These are phyloP conservation scores for Saccharum officinarum DNA, from an alignment of 176 grass and related monocot species.

Conservation along the genomic window DNA sequence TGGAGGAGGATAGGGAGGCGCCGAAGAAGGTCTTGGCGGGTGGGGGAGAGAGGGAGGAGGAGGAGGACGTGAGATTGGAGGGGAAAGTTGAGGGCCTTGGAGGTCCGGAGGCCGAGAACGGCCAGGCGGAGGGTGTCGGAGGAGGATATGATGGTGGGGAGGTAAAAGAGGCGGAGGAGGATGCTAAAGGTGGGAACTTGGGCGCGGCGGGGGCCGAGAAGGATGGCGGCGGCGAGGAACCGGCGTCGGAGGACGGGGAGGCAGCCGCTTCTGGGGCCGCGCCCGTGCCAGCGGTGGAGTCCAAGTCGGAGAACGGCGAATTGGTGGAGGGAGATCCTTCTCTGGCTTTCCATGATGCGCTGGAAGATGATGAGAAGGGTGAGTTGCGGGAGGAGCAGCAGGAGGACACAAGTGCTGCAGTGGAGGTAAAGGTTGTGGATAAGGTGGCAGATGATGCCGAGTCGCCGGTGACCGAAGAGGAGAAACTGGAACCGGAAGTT, in stretches of 20 bases:
- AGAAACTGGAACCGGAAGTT: constrained; percentile 3
- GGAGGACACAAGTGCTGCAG: background rate
- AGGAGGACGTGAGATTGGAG: constrained; percentile 23
- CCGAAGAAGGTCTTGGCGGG: background rate
- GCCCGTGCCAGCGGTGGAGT: background rate
- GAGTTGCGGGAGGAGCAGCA: background rate
- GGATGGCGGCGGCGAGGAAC: background rate
- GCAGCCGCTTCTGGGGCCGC: background rate
- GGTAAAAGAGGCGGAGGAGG: background rate
- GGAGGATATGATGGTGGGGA: background rate
- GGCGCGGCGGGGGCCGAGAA: background rate
- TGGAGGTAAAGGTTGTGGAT: background rate
- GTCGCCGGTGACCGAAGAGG: background rate
- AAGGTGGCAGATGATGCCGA: background rate
- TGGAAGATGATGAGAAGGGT: constrained; percentile 16
- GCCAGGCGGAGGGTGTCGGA: background rate
- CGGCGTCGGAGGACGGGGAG: background rate
- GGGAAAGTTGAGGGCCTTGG: background rate
- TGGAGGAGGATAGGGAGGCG: background rate
- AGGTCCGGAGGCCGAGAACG: background rate
- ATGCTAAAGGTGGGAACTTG: background rate
- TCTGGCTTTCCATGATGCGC: background rate
- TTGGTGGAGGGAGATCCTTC: constrained; percentile 32
- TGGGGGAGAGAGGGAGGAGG: background rate
- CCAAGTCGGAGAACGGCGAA: constrained; percentile 9